phyloP scores from a whole-genome alignment of 495 filamentous ascomycete genomes.

The Haplographium delicatum region DNA sequence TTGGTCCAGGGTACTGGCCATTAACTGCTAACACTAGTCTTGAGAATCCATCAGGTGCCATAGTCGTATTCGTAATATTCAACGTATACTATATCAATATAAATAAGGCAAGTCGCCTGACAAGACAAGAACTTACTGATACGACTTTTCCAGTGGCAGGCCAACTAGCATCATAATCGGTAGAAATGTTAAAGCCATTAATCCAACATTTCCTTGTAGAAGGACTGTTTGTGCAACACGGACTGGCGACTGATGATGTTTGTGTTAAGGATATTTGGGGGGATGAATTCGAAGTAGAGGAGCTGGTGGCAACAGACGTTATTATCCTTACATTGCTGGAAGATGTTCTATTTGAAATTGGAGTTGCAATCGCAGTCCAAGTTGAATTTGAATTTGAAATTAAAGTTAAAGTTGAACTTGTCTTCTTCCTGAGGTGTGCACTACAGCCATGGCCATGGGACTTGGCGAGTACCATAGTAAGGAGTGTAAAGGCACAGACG shows the following conservation, averaged over 20 bases:
- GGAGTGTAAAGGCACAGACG: too few species aligned
- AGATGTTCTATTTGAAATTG: too few species aligned
- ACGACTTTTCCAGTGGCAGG: slow-evolving; percentile 39
- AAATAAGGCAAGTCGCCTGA: not conserved
- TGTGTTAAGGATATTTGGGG: too few species aligned
- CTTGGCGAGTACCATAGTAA: too few species aligned
- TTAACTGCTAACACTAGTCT: slow-evolving; percentile 37
- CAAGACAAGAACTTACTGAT: slow-evolving; percentile 22
- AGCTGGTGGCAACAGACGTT: too few species aligned
- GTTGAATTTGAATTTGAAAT: too few species aligned
- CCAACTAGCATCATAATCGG: slow-evolving; percentile 44
- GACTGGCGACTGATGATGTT: slow-evolving; percentile 5
- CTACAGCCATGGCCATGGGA: too few species aligned
- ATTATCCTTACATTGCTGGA: too few species aligned
- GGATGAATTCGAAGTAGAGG: too few species aligned
- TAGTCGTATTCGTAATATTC: slow-evolving; percentile 35
- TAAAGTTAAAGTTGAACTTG: too few species aligned
- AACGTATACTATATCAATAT: slow-evolving; percentile 33
- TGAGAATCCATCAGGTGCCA: slow-evolving; percentile 42
- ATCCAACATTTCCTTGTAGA: slow-evolving; percentile 34
- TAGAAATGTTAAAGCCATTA: slow-evolving; percentile 6
- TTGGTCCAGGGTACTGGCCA: slow-evolving; percentile 36
- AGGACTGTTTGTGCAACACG: slow-evolving; percentile 30
- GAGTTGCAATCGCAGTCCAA: too few species aligned
- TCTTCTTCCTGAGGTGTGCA: too few species aligned